These are phyloP conservation scores for Monilinia aucupariae DNA, from an alignment of 2,329 filamentous ascomycete genomes.

Conservation along the genomic window DNA sequence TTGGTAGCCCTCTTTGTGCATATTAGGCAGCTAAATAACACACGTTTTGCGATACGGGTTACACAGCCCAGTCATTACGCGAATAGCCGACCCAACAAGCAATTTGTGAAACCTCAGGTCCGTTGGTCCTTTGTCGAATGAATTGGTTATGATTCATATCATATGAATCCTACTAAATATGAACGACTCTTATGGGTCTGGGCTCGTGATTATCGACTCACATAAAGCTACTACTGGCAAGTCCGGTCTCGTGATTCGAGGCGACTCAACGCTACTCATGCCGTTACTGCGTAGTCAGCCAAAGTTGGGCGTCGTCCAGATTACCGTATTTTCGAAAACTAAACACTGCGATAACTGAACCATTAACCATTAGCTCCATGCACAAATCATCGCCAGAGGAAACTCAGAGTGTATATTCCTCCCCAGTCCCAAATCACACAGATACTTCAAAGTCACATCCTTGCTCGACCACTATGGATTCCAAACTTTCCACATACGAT, in stretches of 20 bases:
- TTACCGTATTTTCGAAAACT: not conserved
- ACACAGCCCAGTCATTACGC: not conserved
- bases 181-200: not conserved
- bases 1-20: not conserved
- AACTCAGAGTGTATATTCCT: not conserved
- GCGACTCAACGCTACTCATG: not conserved
- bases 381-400: not conserved
- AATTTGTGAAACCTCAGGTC: not conserved
- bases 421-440: not conserved
- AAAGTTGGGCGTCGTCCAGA: not conserved
- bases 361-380: not conserved
- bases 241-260: no score
- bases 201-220: not conserved
- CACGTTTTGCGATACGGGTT: not conserved
- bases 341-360: not conserved
- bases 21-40: not conserved
- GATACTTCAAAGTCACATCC: not conserved
- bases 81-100: not conserved
- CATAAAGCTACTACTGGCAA: not conserved
- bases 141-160: not conserved
- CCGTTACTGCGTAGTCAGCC: not conserved
- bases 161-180: not conserved
- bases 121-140: not conserved
- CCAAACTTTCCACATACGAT: constrained; percentile 19
- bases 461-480: constrained; percentile 22